Percentiles rank a stretch among this genome's conserved stretches.
phyloP scores from a whole-genome alignment of 495 filamentous ascomycete species.

The Annulohypoxylon nitens region DNA sequence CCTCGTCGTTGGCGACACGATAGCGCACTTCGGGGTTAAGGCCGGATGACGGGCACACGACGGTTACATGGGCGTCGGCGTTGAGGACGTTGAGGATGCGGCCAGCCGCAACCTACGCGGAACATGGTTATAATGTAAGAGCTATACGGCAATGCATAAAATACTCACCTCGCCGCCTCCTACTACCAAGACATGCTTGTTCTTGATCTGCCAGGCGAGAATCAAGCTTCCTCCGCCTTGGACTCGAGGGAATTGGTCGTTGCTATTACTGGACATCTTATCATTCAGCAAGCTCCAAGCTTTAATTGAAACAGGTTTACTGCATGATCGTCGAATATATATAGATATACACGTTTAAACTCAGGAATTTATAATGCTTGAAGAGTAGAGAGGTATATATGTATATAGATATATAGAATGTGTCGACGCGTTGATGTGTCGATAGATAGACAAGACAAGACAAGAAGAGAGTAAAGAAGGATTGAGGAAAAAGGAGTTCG shows the following conservation, averaged over 20 bases:
- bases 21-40: conserved; percentile 89
- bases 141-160: neutral
- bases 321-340: conserved; percentile 32
- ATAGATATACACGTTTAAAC: neutral
- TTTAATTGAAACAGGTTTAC: conserved; percentile 16
- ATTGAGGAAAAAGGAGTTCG: conserved; percentile 7
- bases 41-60: conserved; percentile 82
- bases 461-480: neutral
- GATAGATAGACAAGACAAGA: neutral
- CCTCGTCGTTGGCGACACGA: conserved; percentile 78
- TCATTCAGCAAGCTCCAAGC: conserved; percentile 28
- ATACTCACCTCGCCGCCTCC: conserved; percentile 88
- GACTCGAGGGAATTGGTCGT: conserved; percentile 75
- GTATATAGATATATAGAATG: too few species aligned
- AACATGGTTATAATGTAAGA: neutral
- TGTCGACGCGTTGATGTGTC: neutral
- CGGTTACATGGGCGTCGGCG: conserved; percentile 90
- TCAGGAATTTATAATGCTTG: neutral
- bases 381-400: neutral
- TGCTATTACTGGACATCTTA: conserved; percentile 61
- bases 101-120: conserved; percentile 86
- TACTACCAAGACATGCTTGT: conserved; percentile 86
- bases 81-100: conserved; percentile 93
- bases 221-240: conserved; percentile 93
- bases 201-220: conserved; percentile 91